Evolutionary conservation across 768 basidiomycete genomes (phyloP), one percentile per base, ranked within the genome.

Genomic region (Lyophyllum decastes): DNA sequence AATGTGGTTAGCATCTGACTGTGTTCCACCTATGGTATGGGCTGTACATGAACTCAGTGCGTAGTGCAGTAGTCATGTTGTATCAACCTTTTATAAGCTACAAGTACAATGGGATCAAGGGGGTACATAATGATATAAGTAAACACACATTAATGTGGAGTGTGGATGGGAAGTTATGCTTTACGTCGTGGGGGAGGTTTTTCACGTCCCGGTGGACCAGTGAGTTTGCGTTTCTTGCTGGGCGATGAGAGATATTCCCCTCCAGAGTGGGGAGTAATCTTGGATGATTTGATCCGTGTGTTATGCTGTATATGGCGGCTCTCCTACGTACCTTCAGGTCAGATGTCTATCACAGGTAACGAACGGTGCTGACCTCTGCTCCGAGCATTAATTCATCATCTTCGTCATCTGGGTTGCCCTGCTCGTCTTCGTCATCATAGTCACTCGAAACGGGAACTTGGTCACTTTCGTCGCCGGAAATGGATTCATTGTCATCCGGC

Each of bases 341-440:
- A 40, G 22, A 17, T 21, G 34, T n/a, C 51, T 46, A 43, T 56
- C 58, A 25, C 30, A 21, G 10, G 44, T 4, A 19, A 33, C 25
- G 45, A 43, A 34, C 5, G 9, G 12, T 44, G 63, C 70, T 33
- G 49, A 87, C 88, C 76, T 81, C 81, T n/a, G 77, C 72, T 25
- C 82, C 83, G 70, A 88, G 81, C 76, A 82, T 77, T 27, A 88
- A 66, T 62, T 87, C 84, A 60, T 89, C 86, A 4, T 85, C 83
- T 11, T 79, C 86, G 16, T 82, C 64, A 12, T 75, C 70, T 5
- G 34, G 69, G 64, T 64, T 65, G 50, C 69, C 70, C 11, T 75
- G 67, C 51, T 74, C 61, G 45, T 76, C 70, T 44, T 73, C 74
- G 19, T 72, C 63, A 55, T 69, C 68, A 25, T 59, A 26, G 16